Evolutionary conservation across 257 asterid genomes (phyloP), one percentile per base, ranked within the genome.

Genomic region (Phtheirospermum japonicum): DNA sequence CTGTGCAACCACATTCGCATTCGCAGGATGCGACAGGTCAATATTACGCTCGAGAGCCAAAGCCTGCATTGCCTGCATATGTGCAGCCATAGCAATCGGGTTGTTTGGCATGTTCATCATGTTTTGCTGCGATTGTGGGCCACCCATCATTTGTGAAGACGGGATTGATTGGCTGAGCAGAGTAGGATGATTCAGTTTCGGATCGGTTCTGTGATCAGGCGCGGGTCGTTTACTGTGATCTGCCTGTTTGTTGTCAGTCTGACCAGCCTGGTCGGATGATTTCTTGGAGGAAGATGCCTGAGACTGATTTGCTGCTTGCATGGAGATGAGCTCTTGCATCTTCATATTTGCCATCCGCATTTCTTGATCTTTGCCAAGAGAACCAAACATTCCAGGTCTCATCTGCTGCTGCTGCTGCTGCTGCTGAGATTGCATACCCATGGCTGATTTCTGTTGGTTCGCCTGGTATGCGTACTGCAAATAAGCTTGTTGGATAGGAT

Each of bases 41-140:
- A 93, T 86, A 72, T 83, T 87, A 76, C 83, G 96, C 65, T 89
- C 99, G 68, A 75, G 84, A 6, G 96, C 99, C 80, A 89, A 73
- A 58, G 95, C 95, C 78, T 92, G 95, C 75, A 88, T 73, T 46
- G 95, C 87, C 71, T 89, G 99, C 96, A 87, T 76, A 73, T 85
- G 96, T 52, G 94, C 94, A 68, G 94, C 96, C 85, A 90, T 75
- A 63, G 88, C 75, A 59, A 81, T 71, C 43, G 77, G 83, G 68
- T 77, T 89, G 79, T 74, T 83, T 4, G 82, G 37, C 80, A 83
- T 79, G 78, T 64, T 83, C 80, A 72, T 82, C 57, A 85, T 71
- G 65, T 75, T 80, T 67, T 85, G 96, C 76, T 83, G 97, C 17
- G 86, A 61, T 33, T 79, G 93, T 58, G 78, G 82, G 20, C 84